These are phyloP conservation scores for Pulveroboletus sp. DNA, from an alignment of 768 basidiomycete genomes.

Conservation along the genomic window DNA sequence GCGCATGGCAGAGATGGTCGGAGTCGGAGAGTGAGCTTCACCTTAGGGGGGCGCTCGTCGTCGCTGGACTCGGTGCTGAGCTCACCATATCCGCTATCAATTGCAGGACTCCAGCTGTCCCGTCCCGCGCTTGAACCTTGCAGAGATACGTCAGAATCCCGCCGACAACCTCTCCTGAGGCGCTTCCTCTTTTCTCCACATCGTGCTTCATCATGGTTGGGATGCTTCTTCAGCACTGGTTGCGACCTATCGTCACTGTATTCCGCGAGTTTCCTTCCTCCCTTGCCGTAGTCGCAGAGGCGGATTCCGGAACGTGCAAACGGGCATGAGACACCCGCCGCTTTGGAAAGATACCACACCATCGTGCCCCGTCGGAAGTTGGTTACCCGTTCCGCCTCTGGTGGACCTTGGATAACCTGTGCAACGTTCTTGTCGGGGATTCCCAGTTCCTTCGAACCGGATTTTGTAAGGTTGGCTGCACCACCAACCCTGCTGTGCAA, in stretches of 20 bases:
- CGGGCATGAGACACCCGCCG: slow-evolving; percentile 71
- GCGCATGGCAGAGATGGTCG: slow-evolving; percentile 36
- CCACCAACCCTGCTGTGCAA: slow-evolving; percentile 69
- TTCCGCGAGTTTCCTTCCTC: slow-evolving; percentile 35
- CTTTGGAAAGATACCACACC: slow-evolving; percentile 77
- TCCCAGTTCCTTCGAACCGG: slow-evolving; percentile 10
- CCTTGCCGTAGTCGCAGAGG: slow-evolving; percentile 61
- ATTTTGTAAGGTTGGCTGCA: slow-evolving; percentile 42
- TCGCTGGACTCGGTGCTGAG: slow-evolving; percentile 26
- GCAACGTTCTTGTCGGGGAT: slow-evolving; percentile 26
- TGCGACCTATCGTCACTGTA: slow-evolving; percentile 24
- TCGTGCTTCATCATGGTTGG: slow-evolving; percentile 30
- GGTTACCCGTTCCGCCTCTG: slow-evolving; percentile 43
- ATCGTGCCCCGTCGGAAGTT: slow-evolving; percentile 76
- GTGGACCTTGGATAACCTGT: slow-evolving; percentile 2
- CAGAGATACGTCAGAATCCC: slow-evolving; percentile 15
- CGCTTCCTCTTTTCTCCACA: slow-evolving; percentile 48
- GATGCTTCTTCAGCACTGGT: slow-evolving; percentile 45
- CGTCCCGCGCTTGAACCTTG: slow-evolving; percentile 9
- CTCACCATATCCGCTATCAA: slow-evolving; percentile 28
- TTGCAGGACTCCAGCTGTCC: slow-evolving; percentile 20
- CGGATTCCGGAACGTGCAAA: slow-evolving; percentile 71
- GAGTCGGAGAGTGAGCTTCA: slow-evolving; percentile 67
- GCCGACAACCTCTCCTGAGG: slow-evolving; percentile 32
- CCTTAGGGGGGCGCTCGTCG: slow-evolving; percentile 48